Evolutionary conservation across 2,329 filamentous ascomycete species (phyloP), one percentile per base, ranked within the genome.

Genomic region (Talaromyces amestolkiae): DNA sequence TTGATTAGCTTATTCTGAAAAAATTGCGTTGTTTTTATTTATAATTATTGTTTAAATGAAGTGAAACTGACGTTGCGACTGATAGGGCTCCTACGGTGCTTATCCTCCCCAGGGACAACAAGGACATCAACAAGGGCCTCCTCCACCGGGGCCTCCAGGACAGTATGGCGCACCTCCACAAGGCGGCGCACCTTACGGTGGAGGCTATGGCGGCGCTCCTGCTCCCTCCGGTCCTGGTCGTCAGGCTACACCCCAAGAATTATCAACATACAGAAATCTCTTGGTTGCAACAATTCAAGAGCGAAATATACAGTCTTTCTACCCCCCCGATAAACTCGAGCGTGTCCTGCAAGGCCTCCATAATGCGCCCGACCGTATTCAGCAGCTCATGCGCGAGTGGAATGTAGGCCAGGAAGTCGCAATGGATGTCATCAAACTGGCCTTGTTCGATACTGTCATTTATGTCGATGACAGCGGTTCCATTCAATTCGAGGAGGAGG

Each of bases 401-500:
- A 78, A 80, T 64, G 80, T 89, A 58, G 82, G 82, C 8, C 81
- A 81, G 68, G 87, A 89, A 75, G 83, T 89, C 65, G 87, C 84
- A 54, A 86, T 84, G 64, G 87, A 89, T 73, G 83, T 89, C 65
- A 85, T 88, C 72, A 86, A 87, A 73, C 79, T 89, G 31, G 81
- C 84, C 3, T 77, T 89, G 31, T 89, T 86, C 74, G 87, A 89
- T 70, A 82, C 88, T 43, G 79, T 88, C 53, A 77, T 89, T 58
- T 89, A 87, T 73, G 85, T 89, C 64, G 87, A 90, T 69, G 88
- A 91, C 78, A 88, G 86, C 72, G 88, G 88, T 51, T 90, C 87
- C 22, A 90, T 91, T 82, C 82, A 85, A 64, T 89, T 90, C 69
- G 87, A 89, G 71, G 87, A 90, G 73, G 83, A 85, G 65, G 88